Conservation (phyloP, 371 early-diverging fungal genomes). For the Mucor velutinosus region DNA sequence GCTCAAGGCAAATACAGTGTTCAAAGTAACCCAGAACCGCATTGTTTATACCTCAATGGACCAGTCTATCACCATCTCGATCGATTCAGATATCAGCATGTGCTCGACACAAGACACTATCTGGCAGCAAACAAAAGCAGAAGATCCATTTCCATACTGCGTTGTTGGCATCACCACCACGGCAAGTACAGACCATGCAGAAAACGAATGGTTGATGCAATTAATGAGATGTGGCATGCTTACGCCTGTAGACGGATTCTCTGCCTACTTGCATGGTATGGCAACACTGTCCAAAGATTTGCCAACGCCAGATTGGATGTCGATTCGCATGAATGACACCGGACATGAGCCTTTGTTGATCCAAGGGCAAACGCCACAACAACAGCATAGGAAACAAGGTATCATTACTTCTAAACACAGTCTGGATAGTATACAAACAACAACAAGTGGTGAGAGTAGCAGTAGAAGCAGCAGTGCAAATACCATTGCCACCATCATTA, state of each 20-base stretch:
- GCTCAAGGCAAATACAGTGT: background rate
- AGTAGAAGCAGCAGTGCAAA: background rate
- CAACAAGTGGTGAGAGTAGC: background rate
- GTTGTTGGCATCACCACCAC: constrained; percentile 11
- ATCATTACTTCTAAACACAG: background rate
- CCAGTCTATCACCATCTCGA: constrained; percentile 4
- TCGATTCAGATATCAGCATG: constrained; percentile 26
- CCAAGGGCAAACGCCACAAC: background rate
- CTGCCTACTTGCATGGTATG: constrained; percentile 23
- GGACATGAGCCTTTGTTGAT: background rate
- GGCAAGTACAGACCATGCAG: background rate
- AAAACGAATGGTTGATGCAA: background rate
- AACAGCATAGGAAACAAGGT: background rate
- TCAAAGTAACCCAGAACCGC: constrained; percentile 19
- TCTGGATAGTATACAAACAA: background rate
- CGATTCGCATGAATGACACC: constrained; percentile 3
- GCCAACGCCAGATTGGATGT: constrained; percentile 17
- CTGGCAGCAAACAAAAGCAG: too few species aligned
- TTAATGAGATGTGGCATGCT: background rate
- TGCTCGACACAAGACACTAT: background rate
- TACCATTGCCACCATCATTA: constrained; percentile 21
- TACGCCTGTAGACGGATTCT: constrained; percentile 13
- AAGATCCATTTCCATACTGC: constrained; percentile 20
- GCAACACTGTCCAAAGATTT: constrained; percentile 6
- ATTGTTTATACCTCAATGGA: constrained; percentile 13